Evolutionary conservation across 176 grass and related monocot genomes (phyloP), one percentile per base, ranked within the genome.

Genomic region (Cenchrus purpureus): DNA sequence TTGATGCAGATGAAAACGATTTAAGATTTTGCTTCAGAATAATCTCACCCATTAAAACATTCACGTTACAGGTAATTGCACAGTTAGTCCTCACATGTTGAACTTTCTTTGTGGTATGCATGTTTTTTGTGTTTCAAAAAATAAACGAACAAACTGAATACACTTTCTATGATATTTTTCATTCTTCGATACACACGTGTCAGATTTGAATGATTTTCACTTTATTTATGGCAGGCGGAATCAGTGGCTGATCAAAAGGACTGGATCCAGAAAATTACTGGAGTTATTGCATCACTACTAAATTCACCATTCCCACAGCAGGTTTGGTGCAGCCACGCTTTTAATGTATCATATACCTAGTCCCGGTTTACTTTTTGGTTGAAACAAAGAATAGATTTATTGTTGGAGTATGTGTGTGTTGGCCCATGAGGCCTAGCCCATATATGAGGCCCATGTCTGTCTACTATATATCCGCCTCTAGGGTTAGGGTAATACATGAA

Each of bases 1-100:
- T 95, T 53, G 91, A 95, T 87, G 83, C 93, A 42, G 93, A 95
- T 64, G 93, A 95, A 89, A 95, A 86, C 77, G 96, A 98, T 88
- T 73, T 98, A 84, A 89, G 96, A 77, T 95, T 98, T 90, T 98
- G 93, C 68, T 98, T 98, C 78, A 86, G 96, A 95, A 91, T 98
- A 89, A 95, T 98, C 73, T 94, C 96, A 60, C 96, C 93, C 12
- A 34, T 91, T 56, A 98, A 95, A 71, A 28, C 87, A 76, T 95
- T 90, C 87, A 95, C 93, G 67, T 90, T 98, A 84, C 96, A 98
- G 96, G 96, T 98, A 88, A 81, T 13, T 46, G 12, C 73, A 66
- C 37, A 82, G 22, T 49, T 87, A 57, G 17, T 78, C 17, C n/a
- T 61, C n/a, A 82, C 56, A 56, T 63, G 37, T 16, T 52, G 11